Percentiles rank a stretch among this genome's conserved stretches.
Conservation (phyloP, 2,329 filamentous ascomycete species). For the Fusarium sp. region DNA sequence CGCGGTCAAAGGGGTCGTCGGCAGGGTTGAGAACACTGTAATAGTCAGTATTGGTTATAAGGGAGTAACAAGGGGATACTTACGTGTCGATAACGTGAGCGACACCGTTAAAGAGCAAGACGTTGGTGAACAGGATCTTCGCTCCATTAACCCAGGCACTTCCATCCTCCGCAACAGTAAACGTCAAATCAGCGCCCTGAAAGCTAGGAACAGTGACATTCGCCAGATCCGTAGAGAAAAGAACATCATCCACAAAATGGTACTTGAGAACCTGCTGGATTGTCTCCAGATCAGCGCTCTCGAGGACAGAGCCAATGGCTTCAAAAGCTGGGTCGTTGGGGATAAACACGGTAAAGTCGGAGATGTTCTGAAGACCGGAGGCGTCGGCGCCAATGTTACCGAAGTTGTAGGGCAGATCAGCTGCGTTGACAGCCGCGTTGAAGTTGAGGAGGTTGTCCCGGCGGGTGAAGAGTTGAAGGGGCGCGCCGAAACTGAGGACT, state of each 20-base stretch:
- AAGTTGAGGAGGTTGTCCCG: constrained; percentile 46
- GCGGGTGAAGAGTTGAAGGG: constrained; percentile 48
- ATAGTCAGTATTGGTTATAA: neutral
- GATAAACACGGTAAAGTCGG: constrained; percentile 49
- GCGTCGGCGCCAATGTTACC: constrained; percentile 40
- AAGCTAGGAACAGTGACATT: constrained; percentile 45
- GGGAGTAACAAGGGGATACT: neutral
- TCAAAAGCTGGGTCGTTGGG: constrained; percentile 47
- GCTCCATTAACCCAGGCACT: constrained; percentile 50
- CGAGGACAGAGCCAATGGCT: constrained; percentile 47
- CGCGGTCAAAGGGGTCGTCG: constrained; percentile 41
- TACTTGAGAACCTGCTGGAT: constrained; percentile 47
- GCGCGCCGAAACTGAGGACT: constrained; percentile 45
- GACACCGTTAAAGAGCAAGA: constrained; percentile 49
- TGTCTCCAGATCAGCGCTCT: constrained; percentile 38
- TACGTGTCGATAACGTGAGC: constrained; percentile 50
- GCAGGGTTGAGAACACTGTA: constrained; percentile 45
- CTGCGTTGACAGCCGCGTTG: constrained; percentile 47
- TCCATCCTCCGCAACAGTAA: constrained; percentile 49
- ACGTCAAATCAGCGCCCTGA: constrained; percentile 41
- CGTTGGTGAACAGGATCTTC: constrained; percentile 48
- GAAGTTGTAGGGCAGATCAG: constrained; percentile 44
- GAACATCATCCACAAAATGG: constrained; percentile 49
- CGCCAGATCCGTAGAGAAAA: constrained; percentile 47
- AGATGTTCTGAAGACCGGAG: constrained; percentile 43